phyloP scores from a whole-genome alignment of 768 basidiomycete species.

The Panus rudis region DNA sequence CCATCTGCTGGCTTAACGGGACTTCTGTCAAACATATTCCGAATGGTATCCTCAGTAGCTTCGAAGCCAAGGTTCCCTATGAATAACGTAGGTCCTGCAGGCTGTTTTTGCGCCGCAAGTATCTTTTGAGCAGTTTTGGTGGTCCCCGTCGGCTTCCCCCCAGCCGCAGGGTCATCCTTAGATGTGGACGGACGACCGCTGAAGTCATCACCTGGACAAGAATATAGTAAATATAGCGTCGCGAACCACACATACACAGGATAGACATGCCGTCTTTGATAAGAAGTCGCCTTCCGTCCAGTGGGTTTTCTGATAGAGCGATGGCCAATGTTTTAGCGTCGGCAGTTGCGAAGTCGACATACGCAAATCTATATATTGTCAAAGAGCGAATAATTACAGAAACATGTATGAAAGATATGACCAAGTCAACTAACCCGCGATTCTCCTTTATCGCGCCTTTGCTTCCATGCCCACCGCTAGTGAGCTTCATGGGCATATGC shows the following conservation, averaged over 20 bases:
- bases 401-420: neutral
- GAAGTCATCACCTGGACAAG: constrained; percentile 60
- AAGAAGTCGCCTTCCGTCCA: constrained; percentile 81
- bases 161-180: constrained; percentile 26
- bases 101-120: constrained; percentile 71
- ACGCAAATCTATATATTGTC: constrained; percentile 67
- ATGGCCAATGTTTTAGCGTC: constrained; percentile 76
- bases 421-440: constrained; percentile 53
- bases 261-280: constrained; percentile 79
- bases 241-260: neutral
- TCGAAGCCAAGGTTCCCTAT: constrained; percentile 91
- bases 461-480: constrained; percentile 30
- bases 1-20: constrained; percentile 17
- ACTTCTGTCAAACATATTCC: constrained; percentile 69
- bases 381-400: constrained; percentile 12
- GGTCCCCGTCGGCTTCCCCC: constrained; percentile 26
- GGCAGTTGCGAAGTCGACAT: constrained; percentile 83
- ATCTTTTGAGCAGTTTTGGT: constrained; percentile 77
- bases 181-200: constrained; percentile 54
- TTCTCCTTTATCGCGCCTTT: constrained; percentile 53
- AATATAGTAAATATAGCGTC: constrained; percentile 1
- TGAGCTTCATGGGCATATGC: constrained; percentile 77
- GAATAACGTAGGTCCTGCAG: constrained; percentile 81
- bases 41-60: constrained; percentile 71
- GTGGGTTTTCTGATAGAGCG: constrained; percentile 67